These are phyloP conservation scores for Termitomyces sp. DNA, from an alignment of 768 basidiomycete genomes.

Conservation along the genomic window DNA sequence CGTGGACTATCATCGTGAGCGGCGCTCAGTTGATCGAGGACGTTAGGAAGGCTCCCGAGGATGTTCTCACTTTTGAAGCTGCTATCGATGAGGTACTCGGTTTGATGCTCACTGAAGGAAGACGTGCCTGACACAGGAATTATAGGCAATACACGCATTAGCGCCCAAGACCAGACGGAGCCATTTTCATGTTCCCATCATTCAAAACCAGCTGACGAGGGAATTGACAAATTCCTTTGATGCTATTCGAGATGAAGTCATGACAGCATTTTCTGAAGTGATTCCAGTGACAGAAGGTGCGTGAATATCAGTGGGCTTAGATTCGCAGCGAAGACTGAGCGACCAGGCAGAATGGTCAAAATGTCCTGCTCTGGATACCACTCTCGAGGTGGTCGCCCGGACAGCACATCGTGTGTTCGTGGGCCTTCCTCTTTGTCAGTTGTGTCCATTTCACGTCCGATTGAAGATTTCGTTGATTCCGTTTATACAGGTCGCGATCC, in stretches of 20 bases:
- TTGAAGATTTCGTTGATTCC: not conserved
- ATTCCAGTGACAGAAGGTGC: not conserved
- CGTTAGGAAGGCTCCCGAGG: slow-evolving; percentile 27
- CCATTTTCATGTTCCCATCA: slow-evolving; percentile 17
- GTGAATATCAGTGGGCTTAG: not conserved
- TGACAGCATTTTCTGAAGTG: slow-evolving; percentile 1
- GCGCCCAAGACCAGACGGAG: slow-evolving; percentile 10
- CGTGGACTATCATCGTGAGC: slow-evolving; percentile 30
- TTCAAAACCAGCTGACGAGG: slow-evolving; percentile 14
- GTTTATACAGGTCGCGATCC: slow-evolving; percentile 18
- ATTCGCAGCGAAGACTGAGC: not conserved
- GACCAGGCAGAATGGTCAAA: slow-evolving; percentile 2
- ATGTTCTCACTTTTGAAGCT: slow-evolving; percentile 24
- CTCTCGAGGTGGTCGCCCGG: slow-evolving; percentile 20
- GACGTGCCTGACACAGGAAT: not conserved
- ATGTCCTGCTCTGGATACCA: slow-evolving; percentile 6
- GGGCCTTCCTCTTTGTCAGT: slow-evolving; percentile 23
- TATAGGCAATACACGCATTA: slow-evolving; percentile 13
- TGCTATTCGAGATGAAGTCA: slow-evolving; percentile 10
- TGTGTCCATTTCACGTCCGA: not conserved
- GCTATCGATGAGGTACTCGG: slow-evolving; percentile 24
- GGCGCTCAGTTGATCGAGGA: slow-evolving; percentile 26
- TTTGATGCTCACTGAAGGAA: not conserved
- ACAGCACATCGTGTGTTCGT: slow-evolving; percentile 23
- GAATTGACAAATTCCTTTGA: slow-evolving; percentile 5